A percentile compares a stretch with the other conserved stretches of the same genome.
Conservation (phyloP, 768 basidiomycete species). For the Mrakia blollopis region DNA sequence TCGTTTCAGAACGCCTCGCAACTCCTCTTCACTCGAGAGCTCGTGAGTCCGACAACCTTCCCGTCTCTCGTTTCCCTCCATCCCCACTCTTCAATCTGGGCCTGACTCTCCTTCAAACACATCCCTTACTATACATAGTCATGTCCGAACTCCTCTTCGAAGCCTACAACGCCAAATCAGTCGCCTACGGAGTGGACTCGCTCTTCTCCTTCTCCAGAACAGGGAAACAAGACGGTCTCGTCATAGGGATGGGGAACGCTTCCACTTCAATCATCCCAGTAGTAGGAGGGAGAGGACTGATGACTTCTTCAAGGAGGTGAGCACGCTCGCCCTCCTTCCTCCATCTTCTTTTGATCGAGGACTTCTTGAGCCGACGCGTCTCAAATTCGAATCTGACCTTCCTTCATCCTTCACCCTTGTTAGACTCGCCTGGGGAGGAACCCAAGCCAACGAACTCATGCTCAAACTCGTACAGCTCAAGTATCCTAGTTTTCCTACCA, state of each 20-base stretch:
- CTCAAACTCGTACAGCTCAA: constrained; percentile 92
- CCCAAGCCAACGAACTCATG: constrained; percentile 84
- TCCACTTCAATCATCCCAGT: constrained; percentile 89
- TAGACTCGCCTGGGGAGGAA: constrained; percentile 91
- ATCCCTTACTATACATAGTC: constrained; percentile 49
- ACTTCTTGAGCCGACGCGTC: background rate
- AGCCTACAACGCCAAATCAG: constrained; percentile 74
- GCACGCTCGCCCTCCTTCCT: no score
- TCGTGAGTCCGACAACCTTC: constrained; percentile 56
- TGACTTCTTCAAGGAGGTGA: constrained; percentile 82
- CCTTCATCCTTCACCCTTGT: background rate
- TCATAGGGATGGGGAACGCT: constrained; percentile 85
- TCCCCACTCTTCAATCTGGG: background rate
- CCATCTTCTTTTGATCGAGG: background rate
- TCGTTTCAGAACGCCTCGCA: constrained; percentile 88
- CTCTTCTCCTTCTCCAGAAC: constrained; percentile 86
- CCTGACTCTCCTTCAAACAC: background rate
- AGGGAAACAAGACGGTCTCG: constrained; percentile 61
- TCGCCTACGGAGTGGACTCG: constrained; percentile 83
- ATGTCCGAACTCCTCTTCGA: constrained; percentile 97
- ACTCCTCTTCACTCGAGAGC: constrained; percentile 84
- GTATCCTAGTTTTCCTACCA: constrained; percentile 85
- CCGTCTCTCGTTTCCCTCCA: background rate
- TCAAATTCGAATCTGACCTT: background rate
- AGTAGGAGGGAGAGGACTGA: constrained; percentile 69